These are phyloP conservation scores for Pleurotus giganteus DNA, from an alignment of 768 basidiomycete genomes.

Conservation along the genomic window DNA sequence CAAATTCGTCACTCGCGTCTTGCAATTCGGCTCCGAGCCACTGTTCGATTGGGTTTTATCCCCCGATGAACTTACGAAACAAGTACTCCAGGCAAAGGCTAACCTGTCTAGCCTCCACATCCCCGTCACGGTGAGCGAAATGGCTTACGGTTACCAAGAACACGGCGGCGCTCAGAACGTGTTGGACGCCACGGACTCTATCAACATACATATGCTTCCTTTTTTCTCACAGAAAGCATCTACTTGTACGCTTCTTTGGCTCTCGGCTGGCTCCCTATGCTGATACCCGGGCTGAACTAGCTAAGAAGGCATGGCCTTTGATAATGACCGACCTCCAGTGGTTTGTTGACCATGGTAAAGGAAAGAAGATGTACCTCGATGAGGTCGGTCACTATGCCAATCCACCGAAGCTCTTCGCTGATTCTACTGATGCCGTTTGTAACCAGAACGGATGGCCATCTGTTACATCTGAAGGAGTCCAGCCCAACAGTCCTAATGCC, in stretches of 20 bases:
- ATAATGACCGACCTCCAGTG: constrained; percentile 59
- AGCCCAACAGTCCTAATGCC: constrained; percentile 63
- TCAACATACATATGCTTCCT: constrained; percentile 71
- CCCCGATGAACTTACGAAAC: constrained; percentile 34
- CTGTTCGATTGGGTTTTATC: constrained; percentile 44
- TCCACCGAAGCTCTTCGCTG: neutral
- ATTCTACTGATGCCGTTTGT: neutral
- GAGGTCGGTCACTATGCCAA: constrained; percentile 44
- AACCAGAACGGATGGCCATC: constrained; percentile 79
- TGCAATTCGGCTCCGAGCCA: constrained; percentile 51
- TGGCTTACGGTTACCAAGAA: constrained; percentile 45
- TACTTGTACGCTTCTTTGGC: constrained; percentile 35
- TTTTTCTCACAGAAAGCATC: constrained; percentile 62
- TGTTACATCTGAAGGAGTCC: constrained; percentile 53
- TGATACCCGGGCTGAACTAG: constrained; percentile 27
- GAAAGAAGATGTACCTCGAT: constrained; percentile 75
- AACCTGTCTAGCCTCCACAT: constrained; percentile 39
- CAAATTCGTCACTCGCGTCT: constrained; percentile 44
- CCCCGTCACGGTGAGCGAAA: constrained; percentile 48
- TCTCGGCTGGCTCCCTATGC: neutral
- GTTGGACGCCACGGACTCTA: constrained; percentile 57
- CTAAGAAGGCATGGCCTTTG: constrained; percentile 60
- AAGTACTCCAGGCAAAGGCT: constrained; percentile 38
- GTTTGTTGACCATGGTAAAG: constrained; percentile 61
- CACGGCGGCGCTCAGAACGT: constrained; percentile 51